A percentile compares a stretch with the other conserved stretches of the same genome.
Evolutionary conservation across 2,329 filamentous ascomycete genomes (phyloP).

Genomic region (Anthostomella pinea): DNA sequence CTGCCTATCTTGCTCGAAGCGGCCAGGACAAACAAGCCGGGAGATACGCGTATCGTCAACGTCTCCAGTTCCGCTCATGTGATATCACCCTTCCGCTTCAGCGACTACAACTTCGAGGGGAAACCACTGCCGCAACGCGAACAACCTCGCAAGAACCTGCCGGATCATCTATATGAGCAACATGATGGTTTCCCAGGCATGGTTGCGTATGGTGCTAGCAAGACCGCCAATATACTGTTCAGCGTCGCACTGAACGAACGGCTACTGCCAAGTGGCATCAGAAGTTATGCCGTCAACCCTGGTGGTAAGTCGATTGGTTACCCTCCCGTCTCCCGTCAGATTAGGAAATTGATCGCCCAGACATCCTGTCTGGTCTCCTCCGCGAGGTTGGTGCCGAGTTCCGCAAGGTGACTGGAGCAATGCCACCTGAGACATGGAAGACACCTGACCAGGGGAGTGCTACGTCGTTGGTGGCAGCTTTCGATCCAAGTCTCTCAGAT

Average conservation of each 20-base stretch:
- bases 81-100: constrained; percentile 31
- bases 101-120: constrained; percentile 32
- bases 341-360: constrained; percentile 15
- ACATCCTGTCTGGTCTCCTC: constrained; percentile 13
- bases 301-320: constrained; percentile 15
- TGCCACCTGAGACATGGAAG: constrained; percentile 8
- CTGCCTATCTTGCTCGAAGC: constrained; percentile 29
- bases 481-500: constrained; percentile 18
- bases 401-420: constrained; percentile 7
- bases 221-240: constrained; percentile 12
- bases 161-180: constrained; percentile 9
- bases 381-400: constrained; percentile 8
- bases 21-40: constrained; percentile 5
- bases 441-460: constrained; percentile 23
- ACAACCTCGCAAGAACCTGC: constrained; percentile 14
- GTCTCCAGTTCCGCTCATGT: constrained; percentile 13
- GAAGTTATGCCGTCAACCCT: constrained; percentile 20
- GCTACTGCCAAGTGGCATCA: constrained; percentile 11
- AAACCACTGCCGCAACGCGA: constrained; percentile 8
- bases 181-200: constrained; percentile 15
- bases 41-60: constrained; percentile 14
- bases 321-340: constrained; percentile 7
- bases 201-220: constrained; percentile 16
- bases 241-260: constrained; percentile 14
- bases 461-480: constrained; percentile 17